Evolutionary conservation across 257 asterid species (phyloP).

Genomic region (Ilex aquifolium): DNA sequence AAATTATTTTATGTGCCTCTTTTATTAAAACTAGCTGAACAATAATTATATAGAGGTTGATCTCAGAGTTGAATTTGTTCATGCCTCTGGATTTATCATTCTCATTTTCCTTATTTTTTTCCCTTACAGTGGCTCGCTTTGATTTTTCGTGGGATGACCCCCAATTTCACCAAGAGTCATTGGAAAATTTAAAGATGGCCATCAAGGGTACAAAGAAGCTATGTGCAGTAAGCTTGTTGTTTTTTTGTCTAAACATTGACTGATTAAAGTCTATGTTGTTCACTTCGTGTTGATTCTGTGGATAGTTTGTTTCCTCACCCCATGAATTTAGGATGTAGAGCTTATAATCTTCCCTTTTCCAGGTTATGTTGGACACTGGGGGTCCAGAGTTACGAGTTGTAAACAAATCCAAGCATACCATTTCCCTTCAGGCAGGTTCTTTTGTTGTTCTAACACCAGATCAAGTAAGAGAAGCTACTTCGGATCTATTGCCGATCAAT

Average conservation of each 20-base stretch:
- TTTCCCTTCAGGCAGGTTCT: conserved; percentile 70
- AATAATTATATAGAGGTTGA: no score
- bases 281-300: no score
- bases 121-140: background rate
- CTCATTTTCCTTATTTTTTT: no score
- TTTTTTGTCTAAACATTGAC: background rate
- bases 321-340: no score
- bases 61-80: no score
- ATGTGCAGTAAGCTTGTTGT: background rate
- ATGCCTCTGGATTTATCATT: no score
- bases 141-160: background rate
- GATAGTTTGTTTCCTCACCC: no score
- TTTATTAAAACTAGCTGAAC: no score
- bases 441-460: conserved; percentile 75
- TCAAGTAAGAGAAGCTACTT: conserved; percentile 73
- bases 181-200: background rate
- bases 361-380: conserved; percentile 94
- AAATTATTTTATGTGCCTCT: no score
- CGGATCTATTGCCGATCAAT: conserved; percentile 79
- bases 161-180: background rate
- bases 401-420: conserved; percentile 57
- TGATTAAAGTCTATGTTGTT: no score
- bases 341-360: conserved; percentile 5
- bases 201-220: background rate
- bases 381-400: conserved; percentile 91